Evolutionary conservation across 129 eudicot genomes (phyloP), one percentile per base, ranked within the genome.

Genomic region (Rutidosis leptorrhynchoides): DNA sequence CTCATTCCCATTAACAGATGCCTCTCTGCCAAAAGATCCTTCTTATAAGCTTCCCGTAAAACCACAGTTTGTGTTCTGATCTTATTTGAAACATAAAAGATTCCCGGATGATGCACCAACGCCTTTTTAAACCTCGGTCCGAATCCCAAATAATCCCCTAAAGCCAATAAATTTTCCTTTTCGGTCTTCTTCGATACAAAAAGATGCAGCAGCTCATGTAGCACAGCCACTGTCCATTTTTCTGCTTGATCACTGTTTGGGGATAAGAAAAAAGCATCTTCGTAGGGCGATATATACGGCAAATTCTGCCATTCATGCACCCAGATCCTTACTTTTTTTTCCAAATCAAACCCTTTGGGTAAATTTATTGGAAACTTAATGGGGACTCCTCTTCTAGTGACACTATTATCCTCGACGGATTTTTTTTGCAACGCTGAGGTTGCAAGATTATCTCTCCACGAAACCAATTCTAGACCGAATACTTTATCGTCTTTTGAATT

Each of bases 231-330:
- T 20, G 86, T 76, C 86, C 89, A 93, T 65, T 86, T 93, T 79
- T 93, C 98, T 2, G 95, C 91, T 46, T 83, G 96, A 80, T 93
- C 96, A 42, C 95, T 64, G 30, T 76, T 74, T 5, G 96, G 92
- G 0, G 87, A 67, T 79, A 93, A 64, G 75, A 85, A 90, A 70
- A 83, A 93, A 17, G 95, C 98, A 73, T 88, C 83, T 82, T 88
- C 98, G 59, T 93, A 92, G 8, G 98, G 98, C 14, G 98, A 88
- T 70, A 92, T 85, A 72, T 85, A 92, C 1, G 96, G 91, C 82
- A 88, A 77, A 64, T 61, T 80, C 72, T 88, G 92, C 96, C 92
- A 93, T 67, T 85, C 91, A 12, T 77, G 81, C 30, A 77, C 76
- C 95, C 96, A 92, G 3, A 83, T 76, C 69, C 62, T 64, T 48